Conservation (phyloP, 2,329 filamentous ascomycete genomes). For the Dothistroma septosporum region DNA sequence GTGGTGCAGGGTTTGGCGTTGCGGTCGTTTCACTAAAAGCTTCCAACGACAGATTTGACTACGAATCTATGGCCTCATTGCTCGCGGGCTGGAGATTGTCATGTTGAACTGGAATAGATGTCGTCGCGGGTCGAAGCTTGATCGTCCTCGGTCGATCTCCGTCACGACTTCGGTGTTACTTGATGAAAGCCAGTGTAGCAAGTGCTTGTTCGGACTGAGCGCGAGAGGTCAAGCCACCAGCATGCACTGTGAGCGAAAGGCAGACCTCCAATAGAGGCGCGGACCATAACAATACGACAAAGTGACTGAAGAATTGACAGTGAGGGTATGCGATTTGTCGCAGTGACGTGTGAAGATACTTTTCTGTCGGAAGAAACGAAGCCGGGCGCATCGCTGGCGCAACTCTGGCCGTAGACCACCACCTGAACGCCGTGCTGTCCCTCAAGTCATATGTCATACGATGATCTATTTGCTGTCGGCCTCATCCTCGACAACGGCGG, state of each 20-base stretch:
- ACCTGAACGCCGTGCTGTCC: slow-evolving; percentile 4
- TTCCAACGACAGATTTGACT: background rate
- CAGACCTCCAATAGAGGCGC: background rate
- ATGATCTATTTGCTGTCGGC: slow-evolving; percentile 17
- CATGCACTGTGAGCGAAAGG: background rate
- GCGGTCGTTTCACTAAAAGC: background rate
- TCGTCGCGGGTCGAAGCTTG: background rate
- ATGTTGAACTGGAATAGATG: background rate
- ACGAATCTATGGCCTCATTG: background rate
- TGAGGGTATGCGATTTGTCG: slow-evolving; percentile 1
- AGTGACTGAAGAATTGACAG: background rate
- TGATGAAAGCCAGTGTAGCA: background rate
- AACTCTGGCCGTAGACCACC: background rate
- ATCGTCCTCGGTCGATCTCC: background rate
- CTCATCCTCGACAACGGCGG: slow-evolving; percentile 72
- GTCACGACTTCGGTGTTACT: background rate
- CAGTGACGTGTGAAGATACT: background rate
- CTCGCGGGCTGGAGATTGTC: background rate
- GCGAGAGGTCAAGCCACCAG: background rate
- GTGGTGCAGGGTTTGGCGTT: background rate
- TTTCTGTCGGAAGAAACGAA: background rate
- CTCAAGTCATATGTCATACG: background rate
- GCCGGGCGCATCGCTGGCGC: slow-evolving; percentile 2
- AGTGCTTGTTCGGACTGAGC: background rate
- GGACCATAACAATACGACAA: background rate